Evolutionary conservation across 2,329 filamentous ascomycete genomes (phyloP), one percentile per base, ranked within the genome.

Genomic region (Aureobasidium sp.): DNA sequence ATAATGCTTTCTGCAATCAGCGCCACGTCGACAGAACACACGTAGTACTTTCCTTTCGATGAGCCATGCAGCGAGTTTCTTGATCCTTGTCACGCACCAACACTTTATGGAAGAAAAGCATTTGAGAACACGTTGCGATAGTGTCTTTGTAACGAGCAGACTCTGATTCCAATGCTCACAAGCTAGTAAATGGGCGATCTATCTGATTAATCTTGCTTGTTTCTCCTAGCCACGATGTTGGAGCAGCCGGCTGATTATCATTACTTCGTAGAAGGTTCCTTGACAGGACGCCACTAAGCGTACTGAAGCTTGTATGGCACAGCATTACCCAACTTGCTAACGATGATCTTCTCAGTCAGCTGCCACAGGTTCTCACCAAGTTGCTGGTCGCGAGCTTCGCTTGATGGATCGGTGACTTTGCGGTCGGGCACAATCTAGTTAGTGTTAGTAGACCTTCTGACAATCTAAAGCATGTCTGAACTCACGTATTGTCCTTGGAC

Each of bases 331-430:
- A 77, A 60, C 66, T 75, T 79, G 51, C 74, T 70, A 60, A 69
- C 69, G 60, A 81, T 64, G 5, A 79, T 69, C 47, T 74, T 66
- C 66, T 77, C 75, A 2, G 74, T 78, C 63, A 81, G 64, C 42
- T 66, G 71, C 77, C 78, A 80, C 50, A 79, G 65, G 6, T 71
- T 74, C 58, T 78, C 72, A 5, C 74, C 70, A 60, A 81, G 63
- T 40, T 70, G 69, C 45, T 75, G 73, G 60, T 78, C 74, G 63
- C 73, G 68, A 1, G 74, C 76, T 63, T 79, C 72, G 9, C 69
- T 74, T 3, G 71, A 74, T 3, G 74, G 70, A 21, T 75, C 73
- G 1, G 72, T 73, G 3, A 78, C 71, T 67, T 79, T 80, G 17
- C 75, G 69, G 62, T 81, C 77, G 3, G 78, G 78, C 15, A 81